A percentile compares a stretch with the other conserved stretches of the same genome.
Evolutionary conservation across 495 filamentous ascomycete genomes (phyloP).

Genomic region (Daldinia bambusicola): DNA sequence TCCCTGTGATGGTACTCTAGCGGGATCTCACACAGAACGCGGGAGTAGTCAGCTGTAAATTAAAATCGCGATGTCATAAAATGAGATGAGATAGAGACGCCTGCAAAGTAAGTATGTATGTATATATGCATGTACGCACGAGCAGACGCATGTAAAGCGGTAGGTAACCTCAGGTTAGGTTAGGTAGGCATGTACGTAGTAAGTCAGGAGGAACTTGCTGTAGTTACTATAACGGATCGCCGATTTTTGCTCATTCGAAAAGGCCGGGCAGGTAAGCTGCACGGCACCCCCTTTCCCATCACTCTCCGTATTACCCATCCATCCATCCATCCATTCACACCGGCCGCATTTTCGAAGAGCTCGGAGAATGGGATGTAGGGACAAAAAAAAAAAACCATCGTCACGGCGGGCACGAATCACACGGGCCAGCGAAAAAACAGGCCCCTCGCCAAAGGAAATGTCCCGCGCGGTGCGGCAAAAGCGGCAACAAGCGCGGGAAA

Average conservation of each 20-base stretch:
- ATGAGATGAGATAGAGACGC: slow-evolving; percentile 14
- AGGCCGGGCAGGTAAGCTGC: slow-evolving; percentile 13
- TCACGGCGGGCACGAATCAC: slow-evolving; percentile 45
- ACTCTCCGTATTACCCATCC: neutral
- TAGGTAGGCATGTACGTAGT: slow-evolving; percentile 1
- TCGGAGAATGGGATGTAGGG: slow-evolving; percentile 27
- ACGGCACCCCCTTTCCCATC: neutral
- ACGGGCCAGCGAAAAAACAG: neutral
- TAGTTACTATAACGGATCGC: slow-evolving; percentile 18
- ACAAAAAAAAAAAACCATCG: slow-evolving; percentile 34
- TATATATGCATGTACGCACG: neutral
- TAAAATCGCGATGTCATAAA: slow-evolving; percentile 5
- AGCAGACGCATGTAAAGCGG: neutral
- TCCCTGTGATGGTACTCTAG: slow-evolving; percentile 8
- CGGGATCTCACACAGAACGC: neutral
- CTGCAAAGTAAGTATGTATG: too few species aligned
- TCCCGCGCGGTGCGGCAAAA: slow-evolving; percentile 32
- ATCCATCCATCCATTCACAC: too few species aligned
- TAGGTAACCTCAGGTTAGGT: too few species aligned
- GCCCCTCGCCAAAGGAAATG: slow-evolving; percentile 13
- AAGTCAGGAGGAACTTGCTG: slow-evolving; percentile 3
- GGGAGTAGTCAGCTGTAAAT: neutral
- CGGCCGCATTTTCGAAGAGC: slow-evolving; percentile 13
- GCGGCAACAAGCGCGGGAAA: slow-evolving; percentile 38
- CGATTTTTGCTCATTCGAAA: slow-evolving; percentile 30